A percentile compares a stretch with the other conserved stretches of the same genome.
Conservation (phyloP, 768 basidiomycete species). For the Lepiota venenata region DNA sequence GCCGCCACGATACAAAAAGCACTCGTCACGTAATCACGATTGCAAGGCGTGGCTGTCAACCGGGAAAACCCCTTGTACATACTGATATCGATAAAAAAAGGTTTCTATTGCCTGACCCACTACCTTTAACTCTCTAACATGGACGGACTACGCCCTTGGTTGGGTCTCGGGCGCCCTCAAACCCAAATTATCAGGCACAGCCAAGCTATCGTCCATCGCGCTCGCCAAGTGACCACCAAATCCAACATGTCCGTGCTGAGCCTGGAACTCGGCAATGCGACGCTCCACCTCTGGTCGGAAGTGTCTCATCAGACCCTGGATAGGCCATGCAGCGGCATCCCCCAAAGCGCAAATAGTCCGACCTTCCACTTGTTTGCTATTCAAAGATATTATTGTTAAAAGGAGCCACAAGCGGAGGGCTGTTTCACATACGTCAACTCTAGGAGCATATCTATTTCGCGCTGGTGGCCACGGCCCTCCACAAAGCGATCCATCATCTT, state of each 20-base stretch:
- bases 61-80: too few relatives aligned
- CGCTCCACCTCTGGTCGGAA: conserved; percentile 95
- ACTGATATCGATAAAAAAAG: neutral
- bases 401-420: neutral
- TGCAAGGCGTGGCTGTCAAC: too few relatives aligned
- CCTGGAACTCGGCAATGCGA: conserved; percentile 77
- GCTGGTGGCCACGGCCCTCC: conserved; percentile 83
- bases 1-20: too few relatives aligned
- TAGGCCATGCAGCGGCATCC: conserved; percentile 98
- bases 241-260: conserved; percentile 74
- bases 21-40: too few relatives aligned
- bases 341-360: conserved; percentile 97
- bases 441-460: conserved; percentile 98
- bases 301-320: conserved; percentile 96
- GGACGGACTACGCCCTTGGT: neutral
- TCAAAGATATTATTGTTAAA: conserved; percentile 6
- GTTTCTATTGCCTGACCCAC: conserved; percentile 1
- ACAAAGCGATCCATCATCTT: conserved; percentile 99
- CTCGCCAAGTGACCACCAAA: conserved; percentile 81
- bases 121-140: neutral
- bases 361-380: conserved; percentile 93
- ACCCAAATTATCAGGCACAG: conserved; percentile 75
- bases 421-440: conserved; percentile 73
- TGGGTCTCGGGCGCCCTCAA: conserved; percentile 36
- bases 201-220: conserved; percentile 65